phyloP scores from a whole-genome alignment of 768 basidiomycete species.

The Suillus spraguei region DNA sequence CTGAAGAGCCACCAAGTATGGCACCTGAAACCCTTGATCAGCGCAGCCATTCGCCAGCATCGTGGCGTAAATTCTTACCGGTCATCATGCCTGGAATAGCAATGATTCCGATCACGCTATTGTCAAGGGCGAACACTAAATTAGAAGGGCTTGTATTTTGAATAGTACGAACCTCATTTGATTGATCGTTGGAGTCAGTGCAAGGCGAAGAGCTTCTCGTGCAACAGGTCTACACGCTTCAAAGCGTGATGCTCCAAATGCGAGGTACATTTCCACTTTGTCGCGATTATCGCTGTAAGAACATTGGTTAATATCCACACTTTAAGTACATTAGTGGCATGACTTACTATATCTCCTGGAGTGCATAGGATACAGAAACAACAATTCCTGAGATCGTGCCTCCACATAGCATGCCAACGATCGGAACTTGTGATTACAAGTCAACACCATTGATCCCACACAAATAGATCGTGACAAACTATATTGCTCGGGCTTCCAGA shows the following conservation, averaged over 20 bases:
- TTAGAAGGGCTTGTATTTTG: not conserved
- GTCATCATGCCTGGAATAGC: conserved; percentile 61
- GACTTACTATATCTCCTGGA: conserved; percentile 74
- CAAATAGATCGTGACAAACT: conserved; percentile 43
- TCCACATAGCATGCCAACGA: conserved; percentile 87
- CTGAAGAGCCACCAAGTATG: conserved; percentile 82
- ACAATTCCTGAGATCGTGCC: conserved; percentile 77
- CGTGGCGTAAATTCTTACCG: not conserved
- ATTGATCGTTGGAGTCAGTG: conserved; percentile 81
- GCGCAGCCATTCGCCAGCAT: not conserved
- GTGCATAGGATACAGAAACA: conserved; percentile 66
- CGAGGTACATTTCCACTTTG: conserved; percentile 83
- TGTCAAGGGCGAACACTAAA: not conserved
- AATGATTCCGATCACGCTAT: conserved; percentile 73
- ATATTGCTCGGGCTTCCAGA: conserved; percentile 85
- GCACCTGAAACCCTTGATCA: conserved; percentile 84
- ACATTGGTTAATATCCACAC: not conserved
- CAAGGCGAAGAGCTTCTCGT: conserved; percentile 75
- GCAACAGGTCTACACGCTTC: conserved; percentile 85
- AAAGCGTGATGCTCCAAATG: conserved; percentile 81
- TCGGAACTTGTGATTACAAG: conserved; percentile 56
- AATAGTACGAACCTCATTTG: conserved; percentile 67
- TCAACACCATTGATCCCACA: not conserved
- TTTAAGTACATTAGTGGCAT: not conserved
- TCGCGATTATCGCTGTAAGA: conserved; percentile 72